phyloP scores from a whole-genome alignment of 345 rosid genomes.

The Brassica carinata region DNA sequence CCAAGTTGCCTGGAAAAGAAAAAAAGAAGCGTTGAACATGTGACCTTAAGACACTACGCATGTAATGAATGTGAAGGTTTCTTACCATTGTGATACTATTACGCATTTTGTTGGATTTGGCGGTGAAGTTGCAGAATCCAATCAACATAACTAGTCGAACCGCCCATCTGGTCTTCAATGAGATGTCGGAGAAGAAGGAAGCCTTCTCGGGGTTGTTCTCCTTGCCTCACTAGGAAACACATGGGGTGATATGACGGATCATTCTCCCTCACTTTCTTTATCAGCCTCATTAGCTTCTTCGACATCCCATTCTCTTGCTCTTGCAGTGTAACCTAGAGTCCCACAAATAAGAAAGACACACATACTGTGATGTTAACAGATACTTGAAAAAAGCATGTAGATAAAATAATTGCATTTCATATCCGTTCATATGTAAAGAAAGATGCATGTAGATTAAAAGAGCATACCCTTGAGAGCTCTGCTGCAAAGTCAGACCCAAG shows the following conservation, averaged over 20 bases:
- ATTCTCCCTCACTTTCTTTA: constrained; percentile 69
- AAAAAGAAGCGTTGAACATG: constrained; percentile 4
- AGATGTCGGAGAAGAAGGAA: constrained; percentile 76
- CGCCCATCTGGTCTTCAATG: constrained; percentile 80
- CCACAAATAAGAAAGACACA: constrained; percentile 18
- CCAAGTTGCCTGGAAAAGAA: constrained; percentile 1
- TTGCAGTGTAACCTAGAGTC: constrained; percentile 60
- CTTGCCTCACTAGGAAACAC: constrained; percentile 85
- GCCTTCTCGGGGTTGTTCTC: constrained; percentile 98
- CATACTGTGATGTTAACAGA: not conserved
- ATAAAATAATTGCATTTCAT: not conserved
- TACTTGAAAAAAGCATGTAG: not conserved
- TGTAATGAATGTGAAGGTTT: not conserved
- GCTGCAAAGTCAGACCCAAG: constrained; percentile 86
- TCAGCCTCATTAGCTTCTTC: constrained; percentile 63
- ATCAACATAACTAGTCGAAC: constrained; percentile 73
- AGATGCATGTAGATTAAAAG: constrained; percentile 5
- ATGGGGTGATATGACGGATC: constrained; percentile 77
- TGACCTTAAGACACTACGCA: not conserved
- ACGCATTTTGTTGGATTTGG: constrained; percentile 82
- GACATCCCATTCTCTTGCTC: constrained; percentile 81
- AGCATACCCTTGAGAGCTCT: constrained; percentile 81
- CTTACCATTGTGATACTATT: constrained; percentile 43
- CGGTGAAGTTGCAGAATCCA: constrained; percentile 90
- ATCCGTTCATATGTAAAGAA: not conserved